phyloP scores from a whole-genome alignment of 2,329 filamentous ascomycete species.

The Epichloe gansuensis region DNA sequence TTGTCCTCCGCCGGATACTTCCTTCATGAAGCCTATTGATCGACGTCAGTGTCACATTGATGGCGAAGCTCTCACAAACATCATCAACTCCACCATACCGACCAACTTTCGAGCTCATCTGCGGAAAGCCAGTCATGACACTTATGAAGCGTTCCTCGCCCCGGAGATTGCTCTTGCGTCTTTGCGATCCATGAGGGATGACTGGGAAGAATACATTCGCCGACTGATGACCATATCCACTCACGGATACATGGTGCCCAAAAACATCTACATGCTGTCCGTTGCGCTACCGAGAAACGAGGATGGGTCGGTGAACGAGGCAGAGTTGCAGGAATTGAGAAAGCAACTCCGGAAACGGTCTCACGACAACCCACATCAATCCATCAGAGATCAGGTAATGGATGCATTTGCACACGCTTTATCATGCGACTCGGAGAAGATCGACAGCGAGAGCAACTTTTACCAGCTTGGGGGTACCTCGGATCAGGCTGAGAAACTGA shows the following conservation, averaged over 20 bases:
- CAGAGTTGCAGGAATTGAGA: conserved; percentile 19
- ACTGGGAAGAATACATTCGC: conserved; percentile 4
- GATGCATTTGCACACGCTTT: conserved; percentile 30
- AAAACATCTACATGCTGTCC: conserved; percentile 3
- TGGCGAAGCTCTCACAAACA: background rate
- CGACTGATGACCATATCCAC: conserved; percentile 2
- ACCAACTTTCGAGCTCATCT: background rate
- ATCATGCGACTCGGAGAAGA: conserved; percentile 21
- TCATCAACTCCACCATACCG: background rate
- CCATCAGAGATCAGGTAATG: conserved; percentile 21
- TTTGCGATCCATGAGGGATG: background rate
- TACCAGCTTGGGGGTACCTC: conserved; percentile 36
- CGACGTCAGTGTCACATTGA: conserved; percentile 19
- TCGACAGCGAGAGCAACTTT: conserved; percentile 25
- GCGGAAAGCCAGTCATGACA: background rate
- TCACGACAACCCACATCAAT: conserved; percentile 5
- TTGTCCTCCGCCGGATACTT: conserved; percentile 32
- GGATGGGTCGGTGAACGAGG: conserved; percentile 10
- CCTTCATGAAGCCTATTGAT: conserved; percentile 25
- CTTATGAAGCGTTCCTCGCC: conserved; percentile 4
- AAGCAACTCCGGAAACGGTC: conserved; percentile 9
- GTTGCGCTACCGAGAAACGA: background rate
- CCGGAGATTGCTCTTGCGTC: background rate
- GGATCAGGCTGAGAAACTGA: conserved; percentile 24
- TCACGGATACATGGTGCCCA: conserved; percentile 4